Evolutionary conservation across 495 filamentous ascomycete species (phyloP), one percentile per base, ranked within the genome.

Genomic region (Bryoglossum gracile): DNA sequence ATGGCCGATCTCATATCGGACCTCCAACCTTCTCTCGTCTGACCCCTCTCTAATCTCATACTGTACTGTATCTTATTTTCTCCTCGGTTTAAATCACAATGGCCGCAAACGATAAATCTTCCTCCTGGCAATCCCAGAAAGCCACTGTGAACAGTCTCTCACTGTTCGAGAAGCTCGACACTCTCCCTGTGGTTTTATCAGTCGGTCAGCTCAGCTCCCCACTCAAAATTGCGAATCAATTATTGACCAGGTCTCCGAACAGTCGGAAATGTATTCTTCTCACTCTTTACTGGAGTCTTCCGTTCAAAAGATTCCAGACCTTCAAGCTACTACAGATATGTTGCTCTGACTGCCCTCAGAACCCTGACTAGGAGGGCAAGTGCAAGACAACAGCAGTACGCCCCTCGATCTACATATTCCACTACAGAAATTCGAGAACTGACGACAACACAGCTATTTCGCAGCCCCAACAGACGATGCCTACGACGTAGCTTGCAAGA

Each of bases 401-500:
- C 50, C 19, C 42, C 24, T 10, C 23, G n/a, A n/a, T n/a, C n/a
- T n/a, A n/a, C n/a, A n/a, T n/a, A n/a, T n/a, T n/a, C n/a, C n/a
- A 30, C 41, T 39, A 13, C 21, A 13, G 17, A 10, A 34, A 21
- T 35, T 37, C 17, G 28, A 11, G 22, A 46, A 22, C 40, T 46
- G 24, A 6, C 19, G 11, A 11, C 2, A n/a, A 42, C 14, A 57
- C 46, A 36, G 50, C 63, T 35, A 10, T 74, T 1, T 42, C 54
- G 26, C 13, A 11, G 43, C 63, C 0, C 50, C 70, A 4, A 74
- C 76, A 14, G 63, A 68, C 35, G 63, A 67, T 8, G 57, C 55
- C 0, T 84, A 84, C 50, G 48, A 64, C 11, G 39, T 55, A 3
- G 64, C 65, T 36, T 69, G 71, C 50, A 72, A 76, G 45, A 54